phyloP scores from a whole-genome alignment of 176 grass and related monocot genomes.

The Aegilops umbellulata region DNA sequence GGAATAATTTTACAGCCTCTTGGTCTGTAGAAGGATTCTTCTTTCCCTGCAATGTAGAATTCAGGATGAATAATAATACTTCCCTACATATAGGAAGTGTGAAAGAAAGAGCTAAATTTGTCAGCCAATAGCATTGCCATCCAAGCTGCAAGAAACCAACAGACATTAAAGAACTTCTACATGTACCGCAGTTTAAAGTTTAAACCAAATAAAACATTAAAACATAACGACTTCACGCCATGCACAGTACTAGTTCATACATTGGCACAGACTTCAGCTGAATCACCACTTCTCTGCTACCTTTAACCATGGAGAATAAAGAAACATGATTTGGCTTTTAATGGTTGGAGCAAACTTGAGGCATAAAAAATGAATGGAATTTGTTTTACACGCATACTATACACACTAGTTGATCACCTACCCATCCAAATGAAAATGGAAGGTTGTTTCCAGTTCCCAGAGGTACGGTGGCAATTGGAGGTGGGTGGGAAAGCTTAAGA shows the following conservation, averaged over 20 bases:
- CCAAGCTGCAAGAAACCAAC: background rate
- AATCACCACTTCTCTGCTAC: background rate
- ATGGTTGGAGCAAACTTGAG: slow-evolving; percentile 5
- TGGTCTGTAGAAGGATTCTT: slow-evolving; percentile 80
- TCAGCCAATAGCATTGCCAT: background rate
- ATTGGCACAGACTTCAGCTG: background rate
- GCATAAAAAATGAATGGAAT: background rate
- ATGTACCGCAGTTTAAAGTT: background rate
- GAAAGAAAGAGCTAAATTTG: background rate
- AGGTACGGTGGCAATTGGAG: slow-evolving; percentile 86
- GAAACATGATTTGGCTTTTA: background rate
- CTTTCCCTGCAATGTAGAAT: slow-evolving; percentile 67
- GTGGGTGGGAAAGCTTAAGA: slow-evolving; percentile 71
- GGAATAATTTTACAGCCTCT: slow-evolving; percentile 69
- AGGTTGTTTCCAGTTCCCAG: slow-evolving; percentile 97
- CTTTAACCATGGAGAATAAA: background rate
- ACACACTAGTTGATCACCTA: slow-evolving; percentile 31
- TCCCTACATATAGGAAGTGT: slow-evolving; percentile 6
- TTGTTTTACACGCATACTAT: background rate
- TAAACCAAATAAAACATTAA: background rate
- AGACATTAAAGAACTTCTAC: slow-evolving; percentile 12
- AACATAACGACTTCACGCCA: background rate
- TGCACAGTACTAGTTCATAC: background rate
- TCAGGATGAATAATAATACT: background rate
- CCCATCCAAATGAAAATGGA: slow-evolving; percentile 95